Conservation (phyloP, 441 rosid species). For the Rhodomyrtus psidioides region DNA sequence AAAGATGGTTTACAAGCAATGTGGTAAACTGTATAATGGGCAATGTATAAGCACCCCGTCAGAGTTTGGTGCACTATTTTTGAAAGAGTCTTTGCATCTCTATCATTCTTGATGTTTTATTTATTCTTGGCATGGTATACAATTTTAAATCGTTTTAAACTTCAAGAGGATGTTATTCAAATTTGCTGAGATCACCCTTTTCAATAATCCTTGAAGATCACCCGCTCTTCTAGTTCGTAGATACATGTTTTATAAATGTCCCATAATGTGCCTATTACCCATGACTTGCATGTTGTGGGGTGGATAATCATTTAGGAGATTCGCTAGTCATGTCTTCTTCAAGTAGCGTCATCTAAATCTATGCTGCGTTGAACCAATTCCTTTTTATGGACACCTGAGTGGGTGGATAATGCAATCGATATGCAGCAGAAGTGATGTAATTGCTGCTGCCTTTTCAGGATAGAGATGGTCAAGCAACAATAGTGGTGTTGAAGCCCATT, state of each 20-base stretch:
- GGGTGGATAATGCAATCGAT: not conserved
- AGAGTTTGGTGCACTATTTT: not conserved
- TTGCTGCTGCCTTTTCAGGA: constrained; percentile 32
- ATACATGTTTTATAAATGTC: not conserved
- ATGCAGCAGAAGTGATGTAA: not conserved
- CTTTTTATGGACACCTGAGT: not conserved
- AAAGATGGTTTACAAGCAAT: not conserved
- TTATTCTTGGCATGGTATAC: not conserved
- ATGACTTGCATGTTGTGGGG: not conserved
- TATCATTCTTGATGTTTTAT: not conserved
- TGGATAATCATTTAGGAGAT: not conserved
- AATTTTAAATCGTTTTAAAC: not conserved
- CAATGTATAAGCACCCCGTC: not conserved
- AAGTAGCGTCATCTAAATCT: not conserved
- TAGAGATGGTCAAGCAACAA: constrained; percentile 78
- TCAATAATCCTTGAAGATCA: not conserved
- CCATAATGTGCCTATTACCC: not conserved
- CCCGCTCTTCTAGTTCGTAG: not conserved
- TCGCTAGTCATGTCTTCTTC: not conserved
- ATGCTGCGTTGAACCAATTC: not conserved
- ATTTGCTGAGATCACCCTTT: not conserved
- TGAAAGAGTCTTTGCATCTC: not conserved
- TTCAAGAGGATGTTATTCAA: not conserved
- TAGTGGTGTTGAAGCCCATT: constrained; percentile 52
- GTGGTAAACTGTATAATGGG: not conserved